Percentiles rank a stretch among this genome's conserved stretches.
These are phyloP conservation scores for Cyclocybe cylindracea DNA, from an alignment of 768 basidiomycete species.

Conservation along the genomic window DNA sequence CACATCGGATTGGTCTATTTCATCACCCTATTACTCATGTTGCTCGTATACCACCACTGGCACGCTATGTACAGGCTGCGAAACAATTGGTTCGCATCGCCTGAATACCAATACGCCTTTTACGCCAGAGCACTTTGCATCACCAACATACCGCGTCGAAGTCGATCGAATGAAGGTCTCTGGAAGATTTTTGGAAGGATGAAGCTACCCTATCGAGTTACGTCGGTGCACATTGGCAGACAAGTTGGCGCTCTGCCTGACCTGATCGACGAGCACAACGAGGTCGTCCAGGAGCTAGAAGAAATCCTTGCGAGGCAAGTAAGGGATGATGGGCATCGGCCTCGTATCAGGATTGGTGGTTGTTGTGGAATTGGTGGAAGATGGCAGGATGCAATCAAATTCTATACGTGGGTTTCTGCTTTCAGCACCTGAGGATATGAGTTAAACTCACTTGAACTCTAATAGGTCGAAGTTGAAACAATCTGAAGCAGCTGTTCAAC, in stretches of 20 bases:
- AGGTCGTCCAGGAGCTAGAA: conserved; percentile 76
- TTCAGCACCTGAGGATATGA: neutral
- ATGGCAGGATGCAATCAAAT: conserved; percentile 67
- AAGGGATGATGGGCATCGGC: conserved; percentile 66
- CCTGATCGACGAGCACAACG: conserved; percentile 76
- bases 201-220: conserved; percentile 69
- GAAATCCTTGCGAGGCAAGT: conserved; percentile 73
- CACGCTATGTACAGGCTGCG: conserved; percentile 67
- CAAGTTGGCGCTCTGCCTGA: conserved; percentile 74
- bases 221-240: conserved; percentile 71
- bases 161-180: conserved; percentile 73
- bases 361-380: conserved; percentile 69
- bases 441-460: neutral
- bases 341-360: conserved; percentile 67
- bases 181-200: conserved; percentile 56
- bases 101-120: conserved; percentile 73
- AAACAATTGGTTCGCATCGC: conserved; percentile 70
- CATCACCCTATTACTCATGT: conserved; percentile 60
- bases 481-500: conserved; percentile 57
- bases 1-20: conserved; percentile 73
- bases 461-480: conserved; percentile 32
- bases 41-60: conserved; percentile 64
- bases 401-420: conserved; percentile 17
- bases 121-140: conserved; percentile 81
- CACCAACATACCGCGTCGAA: conserved; percentile 63